These are phyloP conservation scores for Dentipellis sp. DNA, from an alignment of 768 basidiomycete genomes.

Conservation along the genomic window DNA sequence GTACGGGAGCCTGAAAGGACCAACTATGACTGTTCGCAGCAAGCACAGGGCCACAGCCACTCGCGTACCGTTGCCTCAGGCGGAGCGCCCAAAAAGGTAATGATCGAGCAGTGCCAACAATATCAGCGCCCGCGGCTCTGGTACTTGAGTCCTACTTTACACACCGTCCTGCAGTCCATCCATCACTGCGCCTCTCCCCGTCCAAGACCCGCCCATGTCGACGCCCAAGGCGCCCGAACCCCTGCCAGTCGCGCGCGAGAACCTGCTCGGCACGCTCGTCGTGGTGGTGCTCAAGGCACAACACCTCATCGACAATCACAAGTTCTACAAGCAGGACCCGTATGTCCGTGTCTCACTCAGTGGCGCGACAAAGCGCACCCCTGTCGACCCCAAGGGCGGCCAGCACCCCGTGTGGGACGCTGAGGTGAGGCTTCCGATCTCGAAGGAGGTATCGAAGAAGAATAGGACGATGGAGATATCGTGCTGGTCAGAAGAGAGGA, in stretches of 20 bases:
- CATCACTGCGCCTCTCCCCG: no score
- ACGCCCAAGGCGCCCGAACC: no score
- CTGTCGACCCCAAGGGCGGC: constrained; percentile 75
- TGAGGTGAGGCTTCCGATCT: constrained; percentile 71
- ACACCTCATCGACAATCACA: constrained; percentile 74
- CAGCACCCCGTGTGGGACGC: constrained; percentile 93
- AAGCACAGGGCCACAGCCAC: no score
- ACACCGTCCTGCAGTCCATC: no score
- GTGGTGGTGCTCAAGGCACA: constrained; percentile 80
- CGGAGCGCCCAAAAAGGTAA: no score
- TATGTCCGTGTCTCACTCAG: constrained; percentile 58
- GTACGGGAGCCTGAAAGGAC: no score
- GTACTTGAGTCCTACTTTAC: no score
- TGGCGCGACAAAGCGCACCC: constrained; percentile 58
- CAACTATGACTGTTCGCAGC: no score
- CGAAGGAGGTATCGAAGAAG: constrained; percentile 44
- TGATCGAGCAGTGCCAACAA: no score
- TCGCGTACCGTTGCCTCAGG: no score
- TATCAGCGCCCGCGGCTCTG: no score
- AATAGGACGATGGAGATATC: constrained; percentile 59
- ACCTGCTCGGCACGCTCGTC: constrained; percentile 64
- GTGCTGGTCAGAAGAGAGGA: constrained; percentile 74
- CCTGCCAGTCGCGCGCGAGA: neutral
- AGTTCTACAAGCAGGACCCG: constrained; percentile 88
- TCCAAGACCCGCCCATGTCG: no score